These are phyloP conservation scores for Nepenthes alata DNA, from an alignment of 179 eudicot species.

Conservation along the genomic window DNA sequence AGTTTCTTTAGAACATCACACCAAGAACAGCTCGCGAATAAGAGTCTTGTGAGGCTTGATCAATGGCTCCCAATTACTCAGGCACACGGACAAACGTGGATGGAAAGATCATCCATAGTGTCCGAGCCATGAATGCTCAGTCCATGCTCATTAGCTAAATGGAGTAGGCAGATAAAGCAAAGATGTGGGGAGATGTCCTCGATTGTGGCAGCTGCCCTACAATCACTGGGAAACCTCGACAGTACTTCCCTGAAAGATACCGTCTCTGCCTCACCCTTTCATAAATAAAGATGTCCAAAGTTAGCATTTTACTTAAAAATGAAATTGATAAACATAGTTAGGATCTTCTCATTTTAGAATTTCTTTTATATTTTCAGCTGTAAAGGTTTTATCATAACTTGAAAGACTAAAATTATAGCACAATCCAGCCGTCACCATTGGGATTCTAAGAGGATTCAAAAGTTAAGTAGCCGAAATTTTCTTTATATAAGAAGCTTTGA, in stretches of 20 bases:
- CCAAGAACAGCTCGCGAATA: too few relatives aligned
- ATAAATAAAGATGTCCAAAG: background rate
- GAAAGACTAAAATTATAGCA: too few relatives aligned
- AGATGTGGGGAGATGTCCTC: constrained; percentile 73
- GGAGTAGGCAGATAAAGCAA: constrained; percentile 67
- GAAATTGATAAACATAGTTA: too few relatives aligned
- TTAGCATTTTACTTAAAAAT: background rate
- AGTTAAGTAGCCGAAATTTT: too few relatives aligned
- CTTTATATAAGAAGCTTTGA: too few relatives aligned
- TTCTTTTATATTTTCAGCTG: too few relatives aligned
- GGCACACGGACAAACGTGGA: constrained; percentile 16
- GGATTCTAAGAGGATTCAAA: too few relatives aligned
- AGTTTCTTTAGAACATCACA: too few relatives aligned
- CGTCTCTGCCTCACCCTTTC: constrained; percentile 23
- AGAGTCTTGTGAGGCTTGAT: background rate
- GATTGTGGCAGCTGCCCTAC: constrained; percentile 42
- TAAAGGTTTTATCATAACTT: too few relatives aligned
- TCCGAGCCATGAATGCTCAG: constrained; percentile 41
- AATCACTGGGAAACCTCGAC: constrained; percentile 55
- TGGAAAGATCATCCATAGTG: constrained; percentile 41
- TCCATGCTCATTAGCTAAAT: constrained; percentile 75
- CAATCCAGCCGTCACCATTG: too few relatives aligned
- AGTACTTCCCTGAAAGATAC: constrained; percentile 57
- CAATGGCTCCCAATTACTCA: background rate
- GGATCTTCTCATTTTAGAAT: too few relatives aligned